Evolutionary conservation across 2,329 filamentous ascomycete species (phyloP), one percentile per base, ranked within the genome.

Genomic region (Microsporum ferrugineum): DNA sequence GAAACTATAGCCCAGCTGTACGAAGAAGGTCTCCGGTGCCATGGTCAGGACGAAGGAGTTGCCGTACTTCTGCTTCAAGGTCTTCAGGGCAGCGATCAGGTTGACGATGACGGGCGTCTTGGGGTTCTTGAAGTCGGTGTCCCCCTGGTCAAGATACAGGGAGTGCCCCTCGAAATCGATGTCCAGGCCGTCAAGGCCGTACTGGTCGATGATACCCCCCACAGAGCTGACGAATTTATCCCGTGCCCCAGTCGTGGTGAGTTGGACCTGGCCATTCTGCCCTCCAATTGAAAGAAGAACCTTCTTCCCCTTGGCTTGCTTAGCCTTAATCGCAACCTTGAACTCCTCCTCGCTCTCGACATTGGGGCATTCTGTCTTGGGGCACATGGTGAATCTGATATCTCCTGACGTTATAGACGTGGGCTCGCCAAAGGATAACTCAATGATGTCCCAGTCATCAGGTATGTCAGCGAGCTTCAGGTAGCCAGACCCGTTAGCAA

Each of bases 401-500:
- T 60, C 45, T n/a, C 58, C 58, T 5, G 58, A 60, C 34, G 47
- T 55, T n/a, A 60, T 47, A 14, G 58, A 60, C 10, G 58, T 60
- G 31, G 58, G 58, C 17, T 60, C 58, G 17, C 58, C 58, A 34
- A 60, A 60, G 47, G 58, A 10, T 17, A 60, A 47, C 17, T 60
- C 58, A 29, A 60, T 60, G 12, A 60, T 55, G 58, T 60, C 58
- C 58, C 58, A 60, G 5, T 39, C 58, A 12, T 53, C 45, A 47
- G 58, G 58, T 8, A 60, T 31, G 33, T 60, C 58, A 14, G 58
- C 58, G 5, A 60, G 31, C 12, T 41, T 53, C 14, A 60, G 5
- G 34, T 60, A 60, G 14, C 58, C 58, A 47, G 58, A 60, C n/a
- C 58, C 58, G 47, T 60, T 60, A 23, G 58, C 58, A 34, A 60